Base-by-base conservation (phyloP, 2,329 filamentous ascomycete species). In the Fusarium hostae region DNA sequence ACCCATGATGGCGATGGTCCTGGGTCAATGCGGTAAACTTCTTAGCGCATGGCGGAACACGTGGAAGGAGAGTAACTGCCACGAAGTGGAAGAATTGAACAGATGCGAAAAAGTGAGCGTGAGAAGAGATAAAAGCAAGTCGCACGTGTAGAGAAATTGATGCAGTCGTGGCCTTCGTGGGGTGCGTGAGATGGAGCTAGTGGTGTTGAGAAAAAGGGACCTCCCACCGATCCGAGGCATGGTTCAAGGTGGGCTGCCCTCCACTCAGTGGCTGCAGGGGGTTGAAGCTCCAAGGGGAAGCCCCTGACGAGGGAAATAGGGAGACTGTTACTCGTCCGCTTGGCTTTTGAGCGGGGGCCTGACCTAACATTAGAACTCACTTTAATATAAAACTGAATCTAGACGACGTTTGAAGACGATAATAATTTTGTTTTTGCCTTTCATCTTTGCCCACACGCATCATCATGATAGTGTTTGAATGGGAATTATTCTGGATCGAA, bases 1-100 rank as follows among this genome's bases (percentile, higher is more conserved):
- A 72, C 82, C 82, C 84, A 87, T 86, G 73, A 74, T 77, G 76
- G 70, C 54, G 72, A 61, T 50, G 68, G 61, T 61, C 63, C 64
- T 60, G 63, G 56, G 56, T 66, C 20, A 69, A 63, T 56, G 59
- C 48, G 51, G 47, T 5, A 16, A 13, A 7, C 40, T 48, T 57
- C 73, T 79, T 43, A 77, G 66, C 41, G 70, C 75, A 77, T 77
- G 70, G 62, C 72, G 63, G 24, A 63, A 20, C 41, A 41, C 34
- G 26, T 6, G 10, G 20, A 47, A 32, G 24, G 32, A 7, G 12
- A n/a, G 9, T 1, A 10, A 30, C 52, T 39, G 44, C 39, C 47
- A 4, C 5, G 7, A 39, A 40, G 10, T 1, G 45, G 37, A 16
- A 37, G 20, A 22, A 35, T 37, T 18, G 28, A 51, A 22, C 22